Percentiles rank a stretch among this genome's conserved stretches.
Conservation (phyloP, 768 basidiomycete species). For the Amanita pseudoporphyria region DNA sequence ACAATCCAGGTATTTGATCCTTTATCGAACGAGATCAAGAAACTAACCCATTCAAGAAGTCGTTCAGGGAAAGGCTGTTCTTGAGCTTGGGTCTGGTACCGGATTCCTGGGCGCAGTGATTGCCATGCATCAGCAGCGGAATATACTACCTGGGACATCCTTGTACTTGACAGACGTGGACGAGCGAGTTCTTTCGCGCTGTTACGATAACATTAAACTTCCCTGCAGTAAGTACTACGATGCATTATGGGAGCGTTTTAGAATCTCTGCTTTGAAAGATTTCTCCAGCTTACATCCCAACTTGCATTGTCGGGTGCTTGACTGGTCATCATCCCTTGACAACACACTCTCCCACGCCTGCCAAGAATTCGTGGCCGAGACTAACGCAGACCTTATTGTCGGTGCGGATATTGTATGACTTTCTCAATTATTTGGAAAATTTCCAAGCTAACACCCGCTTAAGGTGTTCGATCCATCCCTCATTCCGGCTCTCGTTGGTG, state of each 20-base stretch:
- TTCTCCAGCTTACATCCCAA: slow-evolving; percentile 38
- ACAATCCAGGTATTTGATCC: slow-evolving; percentile 38
- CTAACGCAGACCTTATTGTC: slow-evolving; percentile 48
- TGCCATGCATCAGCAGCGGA: slow-evolving; percentile 41
- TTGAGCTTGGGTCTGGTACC: slow-evolving; percentile 69
- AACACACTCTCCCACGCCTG: slow-evolving; percentile 15
- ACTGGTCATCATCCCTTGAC: slow-evolving; percentile 58
- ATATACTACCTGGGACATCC: slow-evolving; percentile 2
- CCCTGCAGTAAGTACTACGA: slow-evolving; percentile 53
- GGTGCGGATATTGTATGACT: slow-evolving; percentile 56
- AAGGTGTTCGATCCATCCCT: slow-evolving; percentile 64
- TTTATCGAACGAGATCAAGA: background rate
- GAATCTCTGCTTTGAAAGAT: slow-evolving; percentile 30
- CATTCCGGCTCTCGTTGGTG: slow-evolving; percentile 45
- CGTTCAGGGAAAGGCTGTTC: slow-evolving; percentile 35
- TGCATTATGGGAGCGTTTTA: background rate
- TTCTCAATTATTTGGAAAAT: background rate
- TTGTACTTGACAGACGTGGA: slow-evolving; percentile 60
- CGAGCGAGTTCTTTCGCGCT: slow-evolving; percentile 50
- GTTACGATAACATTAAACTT: slow-evolving; percentile 48
- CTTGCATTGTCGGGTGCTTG: slow-evolving; percentile 37
- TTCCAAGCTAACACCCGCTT: background rate
- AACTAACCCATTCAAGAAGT: slow-evolving; percentile 30
- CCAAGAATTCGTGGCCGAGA: slow-evolving; percentile 26
- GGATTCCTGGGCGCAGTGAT: slow-evolving; percentile 67